These are phyloP conservation scores for Lentinula sp. DNA, from an alignment of 768 basidiomycete species.

Conservation along the genomic window DNA sequence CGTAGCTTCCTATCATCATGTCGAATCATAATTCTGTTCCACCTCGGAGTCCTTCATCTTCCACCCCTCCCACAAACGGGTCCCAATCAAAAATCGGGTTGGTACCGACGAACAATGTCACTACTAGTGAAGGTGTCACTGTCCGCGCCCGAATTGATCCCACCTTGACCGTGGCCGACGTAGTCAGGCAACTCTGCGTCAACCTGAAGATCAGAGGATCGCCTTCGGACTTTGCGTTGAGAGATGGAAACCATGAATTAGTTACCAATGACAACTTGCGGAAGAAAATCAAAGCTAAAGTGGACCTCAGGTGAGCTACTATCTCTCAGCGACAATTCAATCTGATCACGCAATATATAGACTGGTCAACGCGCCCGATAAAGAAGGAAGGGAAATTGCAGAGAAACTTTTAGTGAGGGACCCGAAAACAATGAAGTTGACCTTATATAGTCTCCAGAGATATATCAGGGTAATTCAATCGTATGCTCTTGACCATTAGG, in stretches of 20 bases:
- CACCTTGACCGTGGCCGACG: conserved; percentile 77
- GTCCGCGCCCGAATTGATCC: conserved; percentile 85
- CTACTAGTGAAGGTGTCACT: conserved; percentile 65
- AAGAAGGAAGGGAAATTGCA: conserved; percentile 74
- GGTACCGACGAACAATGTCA: conserved; percentile 81
- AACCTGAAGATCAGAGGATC: conserved; percentile 77
- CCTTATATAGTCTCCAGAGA: conserved; percentile 75
- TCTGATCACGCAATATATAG: conserved; percentile 27
- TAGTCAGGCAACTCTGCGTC: conserved; percentile 75
- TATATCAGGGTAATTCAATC: conserved; percentile 58
- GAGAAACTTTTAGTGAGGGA: conserved; percentile 60
- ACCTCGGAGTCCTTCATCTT: conserved; percentile 24
- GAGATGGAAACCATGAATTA: conserved; percentile 78
- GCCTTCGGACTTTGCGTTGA: conserved; percentile 64
- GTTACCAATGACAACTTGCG: conserved; percentile 85
- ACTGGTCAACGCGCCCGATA: conserved; percentile 71
- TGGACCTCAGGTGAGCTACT: conserved; percentile 62
- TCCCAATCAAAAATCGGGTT: conserved; percentile 38
- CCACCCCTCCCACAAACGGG: conserved; percentile 28
- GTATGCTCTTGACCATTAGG: neutral
- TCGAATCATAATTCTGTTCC: conserved; percentile 19
- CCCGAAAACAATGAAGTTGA: conserved; percentile 55
- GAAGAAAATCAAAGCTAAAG: conserved; percentile 74
- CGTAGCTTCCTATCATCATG: neutral
- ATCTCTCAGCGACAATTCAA: neutral